Evolutionary conservation across 352 stramenopile species (phyloP), one percentile per base, ranked within the genome.

Genomic region (Phytophthora vignae): DNA sequence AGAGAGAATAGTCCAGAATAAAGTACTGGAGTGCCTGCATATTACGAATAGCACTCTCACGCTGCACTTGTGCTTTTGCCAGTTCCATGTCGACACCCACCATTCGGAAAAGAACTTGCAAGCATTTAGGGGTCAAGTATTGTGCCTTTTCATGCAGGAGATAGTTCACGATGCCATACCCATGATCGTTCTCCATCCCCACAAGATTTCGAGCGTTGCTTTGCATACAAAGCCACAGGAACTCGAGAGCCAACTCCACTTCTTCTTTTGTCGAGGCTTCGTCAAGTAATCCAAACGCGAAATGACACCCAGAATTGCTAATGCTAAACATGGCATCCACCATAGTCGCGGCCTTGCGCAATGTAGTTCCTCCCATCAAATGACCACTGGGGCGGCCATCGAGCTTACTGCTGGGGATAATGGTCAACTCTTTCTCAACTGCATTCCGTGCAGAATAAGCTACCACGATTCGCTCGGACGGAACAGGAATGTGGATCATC

Each of bases 101-200:
- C 33, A 92, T 90, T 19, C 71, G 73, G 65, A 91, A 91, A 17
- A 91, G 52, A 44, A 79, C 38, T 27, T 73, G 31, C 11, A 93
- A 60, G 8, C 73, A 74, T 14, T 64, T 79, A 17, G 49, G 57
- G 21, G 15, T 81, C n/a, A 94, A 68, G 9, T 89, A 38, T 17
- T 63, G 53, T 19, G 78, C 58, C 58, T 94, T 92, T 48, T 90
- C 55, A 46, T 91, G 87, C 10, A 94, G 67, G 9, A 94, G 61
- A 52, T 69, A 89, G 49, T 91, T 92, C 21, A 94, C 71, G 29
- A 94, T 77, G 2, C 85, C 85, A 61, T 94, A 94, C 1, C 87
- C 87, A 60, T 89, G 82, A 58, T 94, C 87, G n/a, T 78, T 56
- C 38, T 92, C 85, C 83, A 94, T 91, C 3, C 82, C 82, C 8